Evolutionary conservation across 2,329 filamentous ascomycete genomes (phyloP).

Genomic region (Hypomyces rosellus): DNA sequence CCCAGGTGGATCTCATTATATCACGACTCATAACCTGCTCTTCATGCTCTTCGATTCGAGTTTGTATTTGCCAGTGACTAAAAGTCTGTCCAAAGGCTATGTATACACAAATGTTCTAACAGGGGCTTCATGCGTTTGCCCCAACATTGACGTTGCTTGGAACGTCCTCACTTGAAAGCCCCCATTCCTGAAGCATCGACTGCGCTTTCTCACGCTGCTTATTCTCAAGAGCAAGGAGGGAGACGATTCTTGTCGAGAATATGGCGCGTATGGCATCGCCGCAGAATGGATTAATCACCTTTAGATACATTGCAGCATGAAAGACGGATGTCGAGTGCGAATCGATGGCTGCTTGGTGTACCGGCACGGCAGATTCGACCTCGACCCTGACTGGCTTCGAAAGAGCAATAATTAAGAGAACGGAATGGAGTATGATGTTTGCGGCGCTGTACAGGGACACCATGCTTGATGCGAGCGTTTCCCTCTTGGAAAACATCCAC

Average conservation of each 20-base stretch:
- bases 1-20: no score
- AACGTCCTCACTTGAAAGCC: neutral
- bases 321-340: neutral
- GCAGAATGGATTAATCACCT: slow-evolving; percentile 6
- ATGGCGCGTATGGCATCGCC: slow-evolving; percentile 1
- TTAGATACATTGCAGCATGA: neutral
- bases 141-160: neutral
- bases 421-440: slow-evolving; percentile 3
- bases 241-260: neutral
- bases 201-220: slow-evolving; percentile 3
- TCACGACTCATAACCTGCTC: no score
- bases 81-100: no score
- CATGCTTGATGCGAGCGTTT: slow-evolving; percentile 4
- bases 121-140: neutral
- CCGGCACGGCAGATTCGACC: neutral
- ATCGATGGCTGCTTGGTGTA: neutral
- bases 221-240: slow-evolving; percentile 5
- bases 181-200: neutral
- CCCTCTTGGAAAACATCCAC: slow-evolving; percentile 4
- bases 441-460: slow-evolving; percentile 2
- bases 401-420: slow-evolving; percentile 4
- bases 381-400: neutral
- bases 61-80: no score
- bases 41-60: no score
- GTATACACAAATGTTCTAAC: no score